Conservation (phyloP, 2,329 filamentous ascomycete species). For the Beauveria sp. region DNA sequence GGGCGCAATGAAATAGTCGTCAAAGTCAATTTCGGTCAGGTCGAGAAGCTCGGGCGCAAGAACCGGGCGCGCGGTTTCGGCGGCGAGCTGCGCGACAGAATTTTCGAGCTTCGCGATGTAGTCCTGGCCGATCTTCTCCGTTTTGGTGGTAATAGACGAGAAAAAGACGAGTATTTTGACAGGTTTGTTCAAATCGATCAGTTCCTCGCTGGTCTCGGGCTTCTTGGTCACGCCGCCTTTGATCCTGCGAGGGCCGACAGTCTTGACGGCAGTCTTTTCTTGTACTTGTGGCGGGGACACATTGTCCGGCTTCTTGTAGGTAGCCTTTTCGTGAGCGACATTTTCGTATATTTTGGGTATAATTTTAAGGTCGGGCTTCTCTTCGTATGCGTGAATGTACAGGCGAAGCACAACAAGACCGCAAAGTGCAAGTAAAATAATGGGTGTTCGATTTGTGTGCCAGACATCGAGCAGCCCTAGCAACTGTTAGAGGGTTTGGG, state of each 20-base stretch:
- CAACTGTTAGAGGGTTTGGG: background rate
- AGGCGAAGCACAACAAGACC: slow-evolving; percentile 32
- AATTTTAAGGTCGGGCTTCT: slow-evolving; percentile 27
- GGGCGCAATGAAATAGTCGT: slow-evolving; percentile 80
- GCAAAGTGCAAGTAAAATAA: slow-evolving; percentile 32
- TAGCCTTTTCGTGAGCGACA: slow-evolving; percentile 18
- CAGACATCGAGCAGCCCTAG: slow-evolving; percentile 36
- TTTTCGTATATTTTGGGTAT: slow-evolving; percentile 30
- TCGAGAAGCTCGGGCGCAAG: slow-evolving; percentile 62
- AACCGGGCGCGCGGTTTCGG: slow-evolving; percentile 31
- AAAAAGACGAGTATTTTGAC: slow-evolving; percentile 79
- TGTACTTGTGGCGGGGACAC: slow-evolving; percentile 3
- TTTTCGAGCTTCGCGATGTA: slow-evolving; percentile 50
- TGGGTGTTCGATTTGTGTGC: slow-evolving; percentile 39
- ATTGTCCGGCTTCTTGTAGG: background rate
- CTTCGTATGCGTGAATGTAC: slow-evolving; percentile 33
- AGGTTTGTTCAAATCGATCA: slow-evolving; percentile 30
- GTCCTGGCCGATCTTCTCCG: slow-evolving; percentile 62
- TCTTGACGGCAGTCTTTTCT: slow-evolving; percentile 23
- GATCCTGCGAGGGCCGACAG: slow-evolving; percentile 41
- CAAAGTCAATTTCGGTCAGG: slow-evolving; percentile 79
- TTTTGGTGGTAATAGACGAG: slow-evolving; percentile 79
- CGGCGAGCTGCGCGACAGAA: slow-evolving; percentile 43
- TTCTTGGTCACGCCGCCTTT: slow-evolving; percentile 35
- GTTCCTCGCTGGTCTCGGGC: slow-evolving; percentile 19